A percentile compares a stretch with the other conserved stretches of the same genome.
These are phyloP conservation scores for Leishmania arabica DNA, from an alignment of 208 protist genomes.

Conservation along the genomic window DNA sequence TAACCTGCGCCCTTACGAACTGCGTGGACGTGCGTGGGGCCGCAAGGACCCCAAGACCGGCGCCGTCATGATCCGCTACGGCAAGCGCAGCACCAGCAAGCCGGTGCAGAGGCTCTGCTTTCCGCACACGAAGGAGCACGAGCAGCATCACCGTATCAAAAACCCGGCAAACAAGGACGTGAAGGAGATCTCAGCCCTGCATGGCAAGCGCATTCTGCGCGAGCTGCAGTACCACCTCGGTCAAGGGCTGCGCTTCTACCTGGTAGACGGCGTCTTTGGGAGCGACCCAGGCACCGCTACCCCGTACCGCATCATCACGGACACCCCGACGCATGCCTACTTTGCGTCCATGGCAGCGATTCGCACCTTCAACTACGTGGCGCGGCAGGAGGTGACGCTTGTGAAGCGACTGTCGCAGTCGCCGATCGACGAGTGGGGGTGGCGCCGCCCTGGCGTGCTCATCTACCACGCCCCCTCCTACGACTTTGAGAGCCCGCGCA, in stretches of 20 bases:
- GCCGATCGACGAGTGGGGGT: conserved; percentile 90
- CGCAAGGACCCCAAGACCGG: conserved; percentile 56
- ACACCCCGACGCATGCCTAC: conserved; percentile 90
- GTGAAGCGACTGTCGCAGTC: conserved; percentile 83
- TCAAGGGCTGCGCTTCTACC: conserved; percentile 88
- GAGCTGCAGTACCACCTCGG: conserved; percentile 91
- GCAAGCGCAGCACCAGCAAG: conserved; percentile 25
- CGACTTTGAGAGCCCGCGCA: conserved; percentile 83
- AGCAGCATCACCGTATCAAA: conserved; percentile 74
- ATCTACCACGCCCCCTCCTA: conserved; percentile 88
- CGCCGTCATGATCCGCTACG: conserved; percentile 60
- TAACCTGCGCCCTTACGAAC: conserved; percentile 83
- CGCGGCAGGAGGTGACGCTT: conserved; percentile 86
- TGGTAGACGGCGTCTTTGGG: conserved; percentile 88
- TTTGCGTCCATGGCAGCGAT: conserved; percentile 80
- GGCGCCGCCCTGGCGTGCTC: conserved; percentile 80
- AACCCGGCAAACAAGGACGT: conserved; percentile 65
- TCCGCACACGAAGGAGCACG: conserved; percentile 87
- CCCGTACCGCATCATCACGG: conserved; percentile 90
- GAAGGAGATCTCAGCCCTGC: conserved; percentile 60
- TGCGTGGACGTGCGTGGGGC: conserved; percentile 78
- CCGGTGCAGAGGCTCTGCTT: conserved; percentile 63
- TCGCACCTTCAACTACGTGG: conserved; percentile 85
- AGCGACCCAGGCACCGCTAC: conserved; percentile 71
- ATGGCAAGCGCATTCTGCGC: conserved; percentile 86